Evolutionary conservation across 2,329 filamentous ascomycete species (phyloP).

Genomic region (Rutstroemia sp.): DNA sequence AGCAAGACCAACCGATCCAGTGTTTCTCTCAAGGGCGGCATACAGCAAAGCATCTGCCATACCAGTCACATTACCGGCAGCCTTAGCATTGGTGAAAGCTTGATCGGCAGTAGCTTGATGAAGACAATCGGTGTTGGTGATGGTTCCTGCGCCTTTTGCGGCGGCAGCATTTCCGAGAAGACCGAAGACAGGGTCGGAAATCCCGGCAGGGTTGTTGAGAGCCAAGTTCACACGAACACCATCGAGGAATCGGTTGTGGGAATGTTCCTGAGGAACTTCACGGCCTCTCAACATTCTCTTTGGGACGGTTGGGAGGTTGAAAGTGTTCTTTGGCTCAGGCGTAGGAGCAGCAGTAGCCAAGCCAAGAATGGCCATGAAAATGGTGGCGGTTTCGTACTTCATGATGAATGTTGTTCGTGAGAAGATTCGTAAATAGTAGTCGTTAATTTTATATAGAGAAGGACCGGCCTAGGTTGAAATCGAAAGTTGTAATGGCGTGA

Average conservation of each 20-base stretch:
- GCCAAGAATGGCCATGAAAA: conserved; percentile 24
- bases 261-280: conserved; percentile 51
- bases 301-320: conserved; percentile 13
- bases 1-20: conserved; percentile 46
- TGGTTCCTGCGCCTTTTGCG: conserved; percentile 38
- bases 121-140: conserved; percentile 47
- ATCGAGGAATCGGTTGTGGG: conserved; percentile 42
- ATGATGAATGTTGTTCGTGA: conserved; percentile 19
- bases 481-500: conserved; percentile 6
- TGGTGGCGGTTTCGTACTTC: conserved; percentile 28
- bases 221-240: conserved; percentile 37
- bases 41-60: conserved; percentile 47
- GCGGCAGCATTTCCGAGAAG: conserved; percentile 46
- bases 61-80: conserved; percentile 42
- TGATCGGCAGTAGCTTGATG: conserved; percentile 52
- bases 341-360: conserved; percentile 26
- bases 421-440: not conserved
- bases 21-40: conserved; percentile 53
- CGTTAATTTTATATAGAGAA: conserved; percentile 8
- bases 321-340: conserved; percentile 19
- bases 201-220: conserved; percentile 42
- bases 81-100: conserved; percentile 55
- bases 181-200: conserved; percentile 42
- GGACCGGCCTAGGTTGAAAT: conserved; percentile 24
- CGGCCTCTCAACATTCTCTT: conserved; percentile 31